Percentiles rank a stretch among this genome's conserved stretches.
These are phyloP conservation scores for Microdochium trichocladiopsis DNA, from an alignment of 2,329 filamentous ascomycete species.

Conservation along the genomic window DNA sequence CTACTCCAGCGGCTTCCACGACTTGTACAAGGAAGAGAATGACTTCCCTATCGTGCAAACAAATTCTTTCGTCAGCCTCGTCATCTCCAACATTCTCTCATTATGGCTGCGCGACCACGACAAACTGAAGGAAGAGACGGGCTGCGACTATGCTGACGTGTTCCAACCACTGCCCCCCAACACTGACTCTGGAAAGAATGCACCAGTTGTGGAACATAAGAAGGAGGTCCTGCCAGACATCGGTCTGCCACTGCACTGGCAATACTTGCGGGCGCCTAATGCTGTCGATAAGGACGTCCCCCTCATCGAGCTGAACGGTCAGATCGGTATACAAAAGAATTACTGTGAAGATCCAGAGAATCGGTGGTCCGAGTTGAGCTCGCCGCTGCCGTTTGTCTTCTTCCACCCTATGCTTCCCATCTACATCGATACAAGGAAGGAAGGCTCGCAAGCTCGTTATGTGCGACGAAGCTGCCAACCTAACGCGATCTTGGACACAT, in stretches of 20 bases:
- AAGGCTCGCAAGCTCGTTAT: conserved; percentile 81
- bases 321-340: conserved; percentile 65
- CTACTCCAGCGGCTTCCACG: conserved; percentile 70
- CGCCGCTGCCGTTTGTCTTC: conserved; percentile 68
- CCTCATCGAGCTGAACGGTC: conserved; percentile 68
- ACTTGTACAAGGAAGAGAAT: conserved; percentile 58
- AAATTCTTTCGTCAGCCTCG: conserved; percentile 73
- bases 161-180: conserved; percentile 49
- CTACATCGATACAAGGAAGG: conserved; percentile 79
- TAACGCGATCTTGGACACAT: conserved; percentile 82
- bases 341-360: conserved; percentile 63
- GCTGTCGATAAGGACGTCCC: conserved; percentile 50
- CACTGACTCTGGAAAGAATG: conserved; percentile 32
- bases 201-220: conserved; percentile 43
- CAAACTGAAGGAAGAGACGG: conserved; percentile 60
- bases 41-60: conserved; percentile 54
- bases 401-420: conserved; percentile 85
- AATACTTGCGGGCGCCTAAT: conserved; percentile 47
- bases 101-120: conserved; percentile 72
- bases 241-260: conserved; percentile 55
- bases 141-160: conserved; percentile 58
- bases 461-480: conserved; percentile 88
- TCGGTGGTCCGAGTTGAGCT: conserved; percentile 59
- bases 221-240: conserved; percentile 40
- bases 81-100: conserved; percentile 67